Evolutionary conservation across 352 stramenopile species (phyloP).

Genomic region (Globisporangium nodosum): DNA sequence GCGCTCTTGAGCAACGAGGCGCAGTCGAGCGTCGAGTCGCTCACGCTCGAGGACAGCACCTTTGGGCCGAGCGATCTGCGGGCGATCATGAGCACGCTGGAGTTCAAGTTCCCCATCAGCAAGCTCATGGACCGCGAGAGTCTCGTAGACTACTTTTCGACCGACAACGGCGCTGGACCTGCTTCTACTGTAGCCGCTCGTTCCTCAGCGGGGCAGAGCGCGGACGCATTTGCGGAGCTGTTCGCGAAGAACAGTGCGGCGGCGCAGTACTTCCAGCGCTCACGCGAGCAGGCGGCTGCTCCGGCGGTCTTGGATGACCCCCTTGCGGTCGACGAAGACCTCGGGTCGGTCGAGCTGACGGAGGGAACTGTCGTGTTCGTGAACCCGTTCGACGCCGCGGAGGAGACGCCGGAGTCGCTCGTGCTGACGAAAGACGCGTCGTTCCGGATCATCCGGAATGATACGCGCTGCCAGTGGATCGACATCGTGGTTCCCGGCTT

Average conservation of each 20-base stretch:
- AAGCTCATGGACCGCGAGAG: conserved; percentile 1
- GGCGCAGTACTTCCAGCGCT: not conserved
- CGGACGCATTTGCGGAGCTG: not conserved
- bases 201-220: not conserved
- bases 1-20: not conserved
- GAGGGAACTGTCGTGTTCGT: not conserved
- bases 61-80: not conserved
- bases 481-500: conserved; percentile 1
- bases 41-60: not conserved
- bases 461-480: conserved; percentile 2
- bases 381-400: not conserved
- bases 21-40: not conserved
- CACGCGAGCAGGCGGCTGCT: too few relatives aligned
- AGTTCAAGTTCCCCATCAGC: not conserved
- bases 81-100: conserved; percentile 1
- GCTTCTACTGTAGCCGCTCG: not conserved
- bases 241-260: not conserved
- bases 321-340: not conserved
- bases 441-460: conserved; percentile 1
- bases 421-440: not conserved
- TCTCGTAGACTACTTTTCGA: not conserved
- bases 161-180: not conserved
- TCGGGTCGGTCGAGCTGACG: not conserved
- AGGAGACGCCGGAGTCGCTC: not conserved
- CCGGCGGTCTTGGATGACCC: not conserved